Evolutionary conservation across 2,329 filamentous ascomycete genomes (phyloP), one percentile per base, ranked within the genome.

Genomic region (Apiospora hydei): DNA sequence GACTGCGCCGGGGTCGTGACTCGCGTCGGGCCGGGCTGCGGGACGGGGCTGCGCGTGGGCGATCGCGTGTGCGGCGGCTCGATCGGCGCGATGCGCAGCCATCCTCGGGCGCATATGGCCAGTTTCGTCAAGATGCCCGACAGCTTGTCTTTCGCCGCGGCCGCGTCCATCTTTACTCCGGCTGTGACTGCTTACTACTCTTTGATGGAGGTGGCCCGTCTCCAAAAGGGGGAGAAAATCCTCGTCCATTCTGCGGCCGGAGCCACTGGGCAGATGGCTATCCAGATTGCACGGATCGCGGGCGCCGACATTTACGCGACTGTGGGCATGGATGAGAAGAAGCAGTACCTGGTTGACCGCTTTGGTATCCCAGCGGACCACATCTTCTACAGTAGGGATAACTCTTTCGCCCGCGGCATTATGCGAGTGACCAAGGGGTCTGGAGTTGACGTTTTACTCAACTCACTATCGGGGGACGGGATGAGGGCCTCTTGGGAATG

Each of bases 181-280:
- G 82, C 81, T 67, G 72, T 81, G 24, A 83, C 83, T 4, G 86
- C 85, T 0, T 82, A 82, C 69, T 83, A 87, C 70, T 82, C 80
- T 2, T 75, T 89, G 1, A 76, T 79, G 8, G 71, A 77, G 13
- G 46, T 78, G 38, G 81, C 78, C 0, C 71, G 73, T 0, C 74
- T 84, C 13, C 70, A 73, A 2, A 70, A 71, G 0, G 79, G 76
- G 0, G 75, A 79, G 16, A 80, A 73, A 1, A 80, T 86, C 4
- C 78, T 88, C 7, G 78, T 88, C 24, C 83, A 86, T 57, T 80
- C 81, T 13, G 86, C 82, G 4, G 81, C 83, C 4, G 84, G 85
- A 61, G 80, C 80, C 0, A 77, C 82, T 24, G 86, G 86, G 0
- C 79, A 85, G 46, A 82, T 82, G 6, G 85, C 83, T 2, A 73